Evolutionary conservation across 2,329 filamentous ascomycete genomes (phyloP), one percentile per base, ranked within the genome.

Genomic region (Mollisia scopiformis): DNA sequence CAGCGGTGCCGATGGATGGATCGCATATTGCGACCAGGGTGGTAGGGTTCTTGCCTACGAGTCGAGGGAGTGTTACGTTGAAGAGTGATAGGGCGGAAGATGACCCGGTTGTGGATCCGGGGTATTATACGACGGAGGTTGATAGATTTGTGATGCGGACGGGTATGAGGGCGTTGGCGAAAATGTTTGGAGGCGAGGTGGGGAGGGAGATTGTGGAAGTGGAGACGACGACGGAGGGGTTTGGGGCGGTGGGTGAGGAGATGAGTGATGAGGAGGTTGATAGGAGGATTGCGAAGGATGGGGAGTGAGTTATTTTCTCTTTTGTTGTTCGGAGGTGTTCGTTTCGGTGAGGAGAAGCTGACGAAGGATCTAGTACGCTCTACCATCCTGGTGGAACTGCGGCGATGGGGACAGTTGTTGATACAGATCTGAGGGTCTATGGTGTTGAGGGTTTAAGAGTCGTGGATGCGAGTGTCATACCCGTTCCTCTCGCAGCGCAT

Each of bases 181-280:
- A 10, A n/a, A 41, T 41, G 37, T 21, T 41, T 7, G 10, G 4
- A n/a, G 16, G 37, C 13, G 49, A 52, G 21, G 21, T 58, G 13
- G 21, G 56, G 35, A 30, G 30, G 25, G 54, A 58, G 47, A 80
- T 82, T 27, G 19, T 27, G 13, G 46, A 49, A 11, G 11, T 8
- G 10, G 27, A 49, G 21, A 30, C 46, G 14, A 49, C 27, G 46
- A 10, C 27, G 3, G 27, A 49, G 21, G 46, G 37, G 37, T 19
- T 49, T 27, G 11, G 28, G 16, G 13, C 21, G 10, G 46, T 49
- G 4, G 23, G 46, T n/a, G 46, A 6, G 16, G 46, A 30, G 10
- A 49, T 5, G 14, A 13, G 13, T 21, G 37, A 41, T 41, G 37
- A 21, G 16, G 49, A 52, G 49, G 3, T 52, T 14, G 49, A 52